These are phyloP conservation scores for barrel medic (Medicago truncatula) DNA, from an alignment of 306 rosid genomes.

Conservation along the genomic window MtrunA17r5.0-ANR NC_053048.1:48862501-48863000, in stretches of 20 bases:
- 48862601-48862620: not conserved
- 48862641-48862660: constrained; percentile 18
- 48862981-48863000: constrained; percentile 95
- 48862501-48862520: constrained; percentile 59
- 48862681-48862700: constrained; percentile 61
- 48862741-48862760: constrained; percentile 58
- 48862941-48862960: constrained; percentile 81
- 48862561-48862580: constrained; percentile 44
- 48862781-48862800: constrained; percentile 76
- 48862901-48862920: constrained; percentile 87
- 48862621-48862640: not conserved
- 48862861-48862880: constrained; percentile 75
- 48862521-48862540: constrained; percentile 8
- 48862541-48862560: constrained; percentile 44
- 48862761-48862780: constrained; percentile 82
- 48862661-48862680: constrained; percentile 41
- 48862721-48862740: constrained; percentile 75
- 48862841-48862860: constrained; percentile 83
- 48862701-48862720: constrained; percentile 63
- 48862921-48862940: constrained; percentile 84
- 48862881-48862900: constrained; percentile 70
- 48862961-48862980: constrained; percentile 91
- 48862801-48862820: constrained; percentile 60
- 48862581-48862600: constrained; percentile 35
- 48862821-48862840: constrained; percentile 83